A percentile compares a stretch with the other conserved stretches of the same genome.
phyloP scores from a whole-genome alignment of 495 filamentous ascomycete species.

The Halenospora varia region DNA sequence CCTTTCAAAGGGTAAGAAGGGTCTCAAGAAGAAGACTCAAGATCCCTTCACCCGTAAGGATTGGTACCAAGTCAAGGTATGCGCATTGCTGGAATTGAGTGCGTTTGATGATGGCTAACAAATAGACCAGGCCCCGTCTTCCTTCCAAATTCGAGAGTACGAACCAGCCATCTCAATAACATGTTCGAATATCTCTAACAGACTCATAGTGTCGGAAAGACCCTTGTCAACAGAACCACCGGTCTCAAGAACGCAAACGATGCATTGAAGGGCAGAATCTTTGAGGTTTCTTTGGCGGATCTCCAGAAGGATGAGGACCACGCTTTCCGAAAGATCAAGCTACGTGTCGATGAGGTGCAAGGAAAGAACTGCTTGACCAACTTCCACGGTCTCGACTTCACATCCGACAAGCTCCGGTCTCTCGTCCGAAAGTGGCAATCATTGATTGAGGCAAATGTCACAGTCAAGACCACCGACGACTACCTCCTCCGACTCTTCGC shows the following conservation, averaged over 20 bases:
- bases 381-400: constrained; percentile 99
- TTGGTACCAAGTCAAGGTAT: constrained; percentile 96
- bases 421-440: constrained; percentile 99
- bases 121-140: constrained; percentile 78
- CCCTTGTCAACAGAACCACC: constrained; percentile 96
- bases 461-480: constrained; percentile 99
- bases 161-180: constrained; percentile 32
- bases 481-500: constrained; percentile 97
- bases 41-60: constrained; percentile 98
- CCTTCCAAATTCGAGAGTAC: constrained; percentile 96
- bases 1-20: constrained; percentile 99
- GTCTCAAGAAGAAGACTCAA: constrained; percentile 97
- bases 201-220: constrained; percentile 85
- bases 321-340: constrained; percentile 98
- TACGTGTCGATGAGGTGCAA: constrained; percentile 96
- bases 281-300: constrained; percentile 98
- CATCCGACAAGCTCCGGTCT: constrained; percentile 97
- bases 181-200: constrained; percentile 27
- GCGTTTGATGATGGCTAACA: constrained; percentile 4
- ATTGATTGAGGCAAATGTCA: constrained; percentile 97
- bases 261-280: constrained; percentile 94
- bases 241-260: constrained; percentile 99
- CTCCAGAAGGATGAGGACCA: constrained; percentile 99
- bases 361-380: constrained; percentile 99
- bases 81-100: constrained; percentile 18